Base-by-base conservation (phyloP, 2,329 filamentous ascomycete species). In the Thyridium curvatum region DNA sequence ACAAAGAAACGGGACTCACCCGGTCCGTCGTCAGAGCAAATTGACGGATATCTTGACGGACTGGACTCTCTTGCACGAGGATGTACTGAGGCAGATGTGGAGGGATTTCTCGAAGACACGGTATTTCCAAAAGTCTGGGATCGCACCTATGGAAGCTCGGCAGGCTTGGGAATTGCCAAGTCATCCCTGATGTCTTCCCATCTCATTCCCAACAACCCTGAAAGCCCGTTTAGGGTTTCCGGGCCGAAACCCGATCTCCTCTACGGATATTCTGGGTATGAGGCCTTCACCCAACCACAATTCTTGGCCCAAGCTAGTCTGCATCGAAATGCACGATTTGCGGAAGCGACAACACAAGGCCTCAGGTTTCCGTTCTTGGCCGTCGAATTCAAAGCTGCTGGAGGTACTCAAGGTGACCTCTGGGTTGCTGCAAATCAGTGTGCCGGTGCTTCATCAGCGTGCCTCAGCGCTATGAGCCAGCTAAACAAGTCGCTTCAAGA, bases 381-480 rank as follows among this genome's bases (percentile, higher is more conserved):
- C 31, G 36, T 41, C 35, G 28, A 44, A 35, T 31, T 35, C 35
- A 44, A 44, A 37, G 41, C 41, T 29, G 39, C 41, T 7, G 39
- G 30, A 21, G 35, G 41, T n/a, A 41, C 39, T 8, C 38, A 28
- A 26, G 41, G 39, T 21, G 32, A 38, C 30, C 39, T 41, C 26
- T 41, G 38, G 41, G 38, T 43, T 36, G 38, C 41, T 18, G 30
- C 35, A 28, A 43, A 41, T 32, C 38, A 43, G 34, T 43, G 41
- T 37, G 41, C 41, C 3, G 41, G 38, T 18, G 41, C 34, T 30
- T 43, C 41, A 18, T 28, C 38, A 31, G 41, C 41, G 16, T 43
- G 41, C 32, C 30, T 43, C 35, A 37, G 37, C 18, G 41, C 41
- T 26, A 30, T 35, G 18, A 32, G 35, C 34, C 38, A 34, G 17